A percentile compares a stretch with the other conserved stretches of the same genome.
Evolutionary conservation across 176 grass and related monocot species (phyloP).

Genomic region (Alloteropsis semialata): DNA sequence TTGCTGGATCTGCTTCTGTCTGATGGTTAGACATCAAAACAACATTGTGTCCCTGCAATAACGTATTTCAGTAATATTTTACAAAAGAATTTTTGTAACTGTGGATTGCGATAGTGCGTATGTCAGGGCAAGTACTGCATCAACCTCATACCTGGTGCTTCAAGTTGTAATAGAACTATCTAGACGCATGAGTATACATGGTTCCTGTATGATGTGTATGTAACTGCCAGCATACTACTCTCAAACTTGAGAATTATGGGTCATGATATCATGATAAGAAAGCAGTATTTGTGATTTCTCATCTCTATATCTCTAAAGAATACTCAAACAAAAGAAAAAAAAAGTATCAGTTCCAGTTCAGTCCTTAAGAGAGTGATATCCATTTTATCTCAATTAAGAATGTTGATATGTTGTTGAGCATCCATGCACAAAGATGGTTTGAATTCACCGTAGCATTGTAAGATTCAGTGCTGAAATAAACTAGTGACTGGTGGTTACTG

Average conservation of each 20-base stretch:
- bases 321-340: background rate
- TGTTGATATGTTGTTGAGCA: background rate
- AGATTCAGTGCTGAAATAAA: slow-evolving; percentile 1
- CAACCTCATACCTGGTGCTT: background rate
- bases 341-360: background rate
- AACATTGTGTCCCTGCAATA: slow-evolving; percentile 90
- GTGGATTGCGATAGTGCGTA: background rate
- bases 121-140: background rate
- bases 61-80: slow-evolving; percentile 19
- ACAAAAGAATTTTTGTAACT: background rate
- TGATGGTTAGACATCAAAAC: slow-evolving; percentile 99
- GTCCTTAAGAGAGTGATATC: background rate
- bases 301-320: slow-evolving; percentile 1
- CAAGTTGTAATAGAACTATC: slow-evolving; percentile 18
- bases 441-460: background rate
- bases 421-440: no score
- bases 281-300: background rate
- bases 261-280: background rate
- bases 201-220: background rate
- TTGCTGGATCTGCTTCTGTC: slow-evolving; percentile 89
- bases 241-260: background rate
- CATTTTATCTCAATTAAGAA: background rate
- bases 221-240: background rate
- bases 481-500: background rate
- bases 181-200: background rate